Conservation (phyloP, 345 rosid species). For the Lepidium didymum region DNA sequence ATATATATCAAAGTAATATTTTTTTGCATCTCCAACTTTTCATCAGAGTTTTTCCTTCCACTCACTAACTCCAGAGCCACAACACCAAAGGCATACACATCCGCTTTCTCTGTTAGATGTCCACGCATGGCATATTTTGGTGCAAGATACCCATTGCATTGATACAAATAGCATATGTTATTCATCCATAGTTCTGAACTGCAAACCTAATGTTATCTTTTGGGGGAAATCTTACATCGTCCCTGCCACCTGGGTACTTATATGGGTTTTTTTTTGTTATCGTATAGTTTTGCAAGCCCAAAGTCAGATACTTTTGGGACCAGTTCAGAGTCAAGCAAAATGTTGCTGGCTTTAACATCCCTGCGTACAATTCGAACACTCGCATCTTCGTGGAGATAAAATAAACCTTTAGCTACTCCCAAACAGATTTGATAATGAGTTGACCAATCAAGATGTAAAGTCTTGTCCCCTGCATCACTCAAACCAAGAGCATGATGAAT, state of each 20-base stretch:
- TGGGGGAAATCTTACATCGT: conserved; percentile 28
- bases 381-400: conserved; percentile 56
- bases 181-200: too few relatives aligned
- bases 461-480: conserved; percentile 29
- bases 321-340: conserved; percentile 40
- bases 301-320: conserved; percentile 39
- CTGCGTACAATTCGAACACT: conserved; percentile 50
- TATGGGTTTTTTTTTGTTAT: conserved; percentile 37
- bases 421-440: conserved; percentile 45
- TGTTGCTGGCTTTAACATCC: conserved; percentile 59
- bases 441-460: conserved; percentile 41
- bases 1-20: too few relatives aligned
- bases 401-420: conserved; percentile 46
- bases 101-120: too few relatives aligned
- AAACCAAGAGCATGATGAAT: background rate
- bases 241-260: conserved; percentile 37
- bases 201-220: background rate
- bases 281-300: conserved; percentile 35
- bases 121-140: too few relatives aligned
- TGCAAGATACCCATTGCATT: conserved; percentile 26
- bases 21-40: conserved; percentile 18
- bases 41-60: conserved; percentile 33
- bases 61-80: conserved; percentile 8
- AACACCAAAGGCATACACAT: too few relatives aligned
- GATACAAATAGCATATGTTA: background rate